These are phyloP conservation scores for Cyanidiococcus yangmingshanensis DNA, from an alignment of 23 red algal genomes.

Conservation along the genomic window DNA sequence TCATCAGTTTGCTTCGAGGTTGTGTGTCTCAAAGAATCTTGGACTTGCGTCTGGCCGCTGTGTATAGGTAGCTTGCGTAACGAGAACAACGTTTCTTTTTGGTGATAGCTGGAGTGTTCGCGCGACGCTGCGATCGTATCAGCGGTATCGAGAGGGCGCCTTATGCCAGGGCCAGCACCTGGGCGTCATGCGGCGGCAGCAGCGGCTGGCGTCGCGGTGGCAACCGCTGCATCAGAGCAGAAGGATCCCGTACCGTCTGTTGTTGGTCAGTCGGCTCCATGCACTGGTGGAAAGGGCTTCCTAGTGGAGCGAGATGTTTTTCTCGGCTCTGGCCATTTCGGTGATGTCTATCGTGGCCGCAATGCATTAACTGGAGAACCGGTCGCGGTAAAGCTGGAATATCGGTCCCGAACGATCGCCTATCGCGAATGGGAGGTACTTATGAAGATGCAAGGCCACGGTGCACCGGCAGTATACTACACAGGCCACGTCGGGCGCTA, in stretches of 20 bases:
- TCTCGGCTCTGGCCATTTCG: conserved; percentile 95
- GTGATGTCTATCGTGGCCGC: conserved; percentile 83
- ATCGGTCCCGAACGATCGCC: conserved; percentile 86
- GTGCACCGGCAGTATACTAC: conserved; percentile 73
- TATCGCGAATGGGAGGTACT: conserved; percentile 95
- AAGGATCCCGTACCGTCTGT: conserved; percentile 25
- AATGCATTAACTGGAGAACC: conserved; percentile 47
- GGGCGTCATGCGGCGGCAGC: background rate
- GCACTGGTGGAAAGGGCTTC: conserved; percentile 23
- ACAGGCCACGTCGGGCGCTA: conserved; percentile 82
- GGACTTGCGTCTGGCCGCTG: too few species aligned
- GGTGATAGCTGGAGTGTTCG: background rate
- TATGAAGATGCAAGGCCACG: conserved; percentile 64
- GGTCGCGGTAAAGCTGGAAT: conserved; percentile 97
- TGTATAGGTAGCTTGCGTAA: too few species aligned
- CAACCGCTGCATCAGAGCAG: background rate
- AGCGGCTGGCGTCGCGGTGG: background rate
- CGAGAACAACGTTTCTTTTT: too few species aligned
- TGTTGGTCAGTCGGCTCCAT: conserved; percentile 15
- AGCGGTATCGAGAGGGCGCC: background rate
- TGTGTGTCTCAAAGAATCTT: too few species aligned
- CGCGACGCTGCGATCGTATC: background rate
- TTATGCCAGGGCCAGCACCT: background rate
- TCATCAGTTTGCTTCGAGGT: too few species aligned
- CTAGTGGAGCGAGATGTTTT: conserved; percentile 20